Conservation (phyloP, 106 monocot species). For the Phalaenopsis equestris region DNA sequence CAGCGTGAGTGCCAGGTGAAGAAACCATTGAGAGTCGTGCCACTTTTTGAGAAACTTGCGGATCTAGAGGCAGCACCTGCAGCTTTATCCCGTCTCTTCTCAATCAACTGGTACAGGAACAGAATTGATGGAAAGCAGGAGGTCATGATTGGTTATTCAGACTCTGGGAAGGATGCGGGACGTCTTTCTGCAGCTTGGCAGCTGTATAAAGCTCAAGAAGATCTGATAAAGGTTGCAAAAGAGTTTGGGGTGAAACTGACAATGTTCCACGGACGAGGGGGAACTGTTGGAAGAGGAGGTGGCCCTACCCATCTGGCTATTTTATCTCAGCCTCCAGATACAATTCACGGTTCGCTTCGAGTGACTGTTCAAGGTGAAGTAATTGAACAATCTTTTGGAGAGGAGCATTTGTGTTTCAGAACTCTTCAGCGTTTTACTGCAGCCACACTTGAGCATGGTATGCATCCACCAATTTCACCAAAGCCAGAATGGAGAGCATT, state of each 20-base stretch:
- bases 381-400: constrained; percentile 21
- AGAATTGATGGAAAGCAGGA: constrained; percentile 84
- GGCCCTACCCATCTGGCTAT: constrained; percentile 82
- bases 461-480: constrained; percentile 24
- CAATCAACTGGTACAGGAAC: constrained; percentile 76
- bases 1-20: constrained; percentile 56
- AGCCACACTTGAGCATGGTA: constrained; percentile 18
- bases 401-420: constrained; percentile 19
- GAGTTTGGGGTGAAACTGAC: constrained; percentile 82
- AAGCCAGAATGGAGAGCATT: constrained; percentile 32
- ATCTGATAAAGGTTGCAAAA: constrained; percentile 76
- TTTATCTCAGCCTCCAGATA: constrained; percentile 87
- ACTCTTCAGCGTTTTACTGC: constrained; percentile 19
- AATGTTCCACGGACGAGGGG: constrained; percentile 94
- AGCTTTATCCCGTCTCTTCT: constrained; percentile 57
- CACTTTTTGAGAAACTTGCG: constrained; percentile 81
- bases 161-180: constrained; percentile 90
- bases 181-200: constrained; percentile 91
- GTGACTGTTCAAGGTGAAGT: constrained; percentile 23
- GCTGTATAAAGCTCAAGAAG: constrained; percentile 80
- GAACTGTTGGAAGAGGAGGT: constrained; percentile 84
- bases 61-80: constrained; percentile 87
- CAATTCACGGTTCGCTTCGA: constrained; percentile 57
- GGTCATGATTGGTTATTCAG: constrained; percentile 93
- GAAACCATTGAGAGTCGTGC: constrained; percentile 77